phyloP scores from a whole-genome alignment of 331 rosid genomes.

The Cydonia oblonga region DNA sequence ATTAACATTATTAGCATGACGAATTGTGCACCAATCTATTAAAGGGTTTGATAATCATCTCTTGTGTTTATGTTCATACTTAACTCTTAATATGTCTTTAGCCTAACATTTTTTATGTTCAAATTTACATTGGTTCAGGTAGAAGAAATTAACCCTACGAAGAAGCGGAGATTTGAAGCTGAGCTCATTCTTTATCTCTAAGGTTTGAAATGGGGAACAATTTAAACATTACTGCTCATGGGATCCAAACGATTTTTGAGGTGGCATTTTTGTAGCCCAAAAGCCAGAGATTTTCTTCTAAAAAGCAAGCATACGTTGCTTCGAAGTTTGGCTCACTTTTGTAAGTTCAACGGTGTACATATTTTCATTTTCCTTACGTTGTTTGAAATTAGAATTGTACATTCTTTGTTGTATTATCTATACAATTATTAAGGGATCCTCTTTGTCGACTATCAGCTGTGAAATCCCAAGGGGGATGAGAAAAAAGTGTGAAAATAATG shows the following conservation, averaged over 20 bases:
- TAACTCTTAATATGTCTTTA: background rate
- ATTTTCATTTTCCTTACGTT: background rate
- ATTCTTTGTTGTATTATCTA: background rate
- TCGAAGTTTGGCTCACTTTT: background rate
- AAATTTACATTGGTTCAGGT: constrained; percentile 36
- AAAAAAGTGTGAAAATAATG: no score
- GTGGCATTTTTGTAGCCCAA: background rate
- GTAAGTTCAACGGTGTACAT: background rate
- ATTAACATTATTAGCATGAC: no score
- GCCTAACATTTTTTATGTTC: constrained; percentile 2
- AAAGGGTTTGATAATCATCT: background rate
- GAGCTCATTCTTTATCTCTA: constrained; percentile 68
- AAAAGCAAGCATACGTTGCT: background rate
- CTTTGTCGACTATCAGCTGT: no score
- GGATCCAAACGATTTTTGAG: background rate
- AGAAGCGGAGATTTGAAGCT: constrained; percentile 4
- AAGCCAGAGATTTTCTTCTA: background rate
- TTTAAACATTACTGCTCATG: background rate
- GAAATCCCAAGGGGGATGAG: no score
- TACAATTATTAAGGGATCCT: no score
- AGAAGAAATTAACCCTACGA: constrained; percentile 59
- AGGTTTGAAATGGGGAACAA: background rate
- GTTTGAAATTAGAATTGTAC: background rate
- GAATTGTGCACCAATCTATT: no score
- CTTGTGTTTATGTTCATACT: background rate